These are phyloP conservation scores for Clonostachys sp. DNA, from an alignment of 2,329 filamentous ascomycete species.

Conservation along the genomic window DNA sequence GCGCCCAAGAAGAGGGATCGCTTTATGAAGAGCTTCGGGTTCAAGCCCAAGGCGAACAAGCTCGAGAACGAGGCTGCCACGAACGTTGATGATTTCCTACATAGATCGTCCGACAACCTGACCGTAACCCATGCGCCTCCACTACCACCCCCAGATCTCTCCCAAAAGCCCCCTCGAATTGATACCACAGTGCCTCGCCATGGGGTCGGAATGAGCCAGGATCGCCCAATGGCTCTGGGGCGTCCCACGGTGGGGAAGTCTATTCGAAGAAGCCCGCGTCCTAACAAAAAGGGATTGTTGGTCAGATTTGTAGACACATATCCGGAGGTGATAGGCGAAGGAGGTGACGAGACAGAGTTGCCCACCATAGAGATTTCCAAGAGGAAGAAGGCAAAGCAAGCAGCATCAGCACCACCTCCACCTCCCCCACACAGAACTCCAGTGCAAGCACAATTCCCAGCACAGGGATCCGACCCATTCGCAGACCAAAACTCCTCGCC, in stretches of 20 bases:
- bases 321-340: constrained; percentile 84
- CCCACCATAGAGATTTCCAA: constrained; percentile 68
- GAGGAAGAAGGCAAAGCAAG: constrained; percentile 38
- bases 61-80: constrained; percentile 27
- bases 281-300: constrained; percentile 59
- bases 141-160: constrained; percentile 27
- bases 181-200: constrained; percentile 53
- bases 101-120: constrained; percentile 49
- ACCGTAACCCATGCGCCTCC: constrained; percentile 47
- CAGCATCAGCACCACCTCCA: constrained; percentile 20
- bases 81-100: constrained; percentile 56
- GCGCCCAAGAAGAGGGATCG: constrained; percentile 42
- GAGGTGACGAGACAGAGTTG: constrained; percentile 78
- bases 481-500: constrained; percentile 3
- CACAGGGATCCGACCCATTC: constrained; percentile 3
- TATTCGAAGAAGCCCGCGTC: constrained; percentile 36
- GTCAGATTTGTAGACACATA: constrained; percentile 70
- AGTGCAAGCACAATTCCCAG: constrained; percentile 4
- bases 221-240: constrained; percentile 29
- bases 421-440: constrained; percentile 9
- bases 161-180: constrained; percentile 48
- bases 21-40: constrained; percentile 57
- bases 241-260: constrained; percentile 33
- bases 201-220: constrained; percentile 40
- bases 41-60: constrained; percentile 35